A percentile compares a stretch with the other conserved stretches of the same genome.
These are phyloP conservation scores for Suhomyces guaymorum DNA, from an alignment of 1,139 yeast genomes.

Conservation along the genomic window DNA sequence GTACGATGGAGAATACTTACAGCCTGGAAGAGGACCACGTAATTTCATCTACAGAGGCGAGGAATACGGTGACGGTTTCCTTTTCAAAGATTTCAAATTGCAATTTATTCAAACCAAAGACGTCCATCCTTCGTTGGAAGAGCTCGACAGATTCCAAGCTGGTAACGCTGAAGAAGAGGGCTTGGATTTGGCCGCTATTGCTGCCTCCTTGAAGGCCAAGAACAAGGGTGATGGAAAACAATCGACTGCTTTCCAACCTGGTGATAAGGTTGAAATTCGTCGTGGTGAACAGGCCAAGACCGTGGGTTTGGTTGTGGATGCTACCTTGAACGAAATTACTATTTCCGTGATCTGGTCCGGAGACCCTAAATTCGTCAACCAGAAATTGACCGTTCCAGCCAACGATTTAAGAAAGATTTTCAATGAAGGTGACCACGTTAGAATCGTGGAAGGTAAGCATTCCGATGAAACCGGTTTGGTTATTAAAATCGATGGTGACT, in stretches of 20 bases:
- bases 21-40: conserved; percentile 72
- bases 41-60: conserved; percentile 79
- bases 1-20: conserved; percentile 59
- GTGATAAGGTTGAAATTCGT: conserved; percentile 88
- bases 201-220: conserved; percentile 75
- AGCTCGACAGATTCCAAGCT: conserved; percentile 77
- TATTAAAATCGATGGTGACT: conserved; percentile 76
- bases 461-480: conserved; percentile 94
- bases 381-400: conserved; percentile 67
- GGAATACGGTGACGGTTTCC: conserved; percentile 85
- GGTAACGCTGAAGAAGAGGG: conserved; percentile 72
- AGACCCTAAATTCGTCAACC: conserved; percentile 49
- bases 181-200: conserved; percentile 80
- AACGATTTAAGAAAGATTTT: conserved; percentile 82
- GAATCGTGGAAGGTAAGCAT: conserved; percentile 89
- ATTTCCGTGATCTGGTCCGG: conserved; percentile 57
- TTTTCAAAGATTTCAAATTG: conserved; percentile 82
- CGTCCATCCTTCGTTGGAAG: conserved; percentile 86
- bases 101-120: conserved; percentile 79
- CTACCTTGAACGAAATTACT: conserved; percentile 64
- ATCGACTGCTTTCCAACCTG: conserved; percentile 74
- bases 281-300: conserved; percentile 94
- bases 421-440: conserved; percentile 91
- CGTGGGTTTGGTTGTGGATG: conserved; percentile 72
- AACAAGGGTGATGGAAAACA: conserved; percentile 30